Evolutionary conservation across 768 basidiomycete genomes (phyloP), one percentile per base, ranked within the genome.

Genomic region (Phaeotremella skinneri): DNA sequence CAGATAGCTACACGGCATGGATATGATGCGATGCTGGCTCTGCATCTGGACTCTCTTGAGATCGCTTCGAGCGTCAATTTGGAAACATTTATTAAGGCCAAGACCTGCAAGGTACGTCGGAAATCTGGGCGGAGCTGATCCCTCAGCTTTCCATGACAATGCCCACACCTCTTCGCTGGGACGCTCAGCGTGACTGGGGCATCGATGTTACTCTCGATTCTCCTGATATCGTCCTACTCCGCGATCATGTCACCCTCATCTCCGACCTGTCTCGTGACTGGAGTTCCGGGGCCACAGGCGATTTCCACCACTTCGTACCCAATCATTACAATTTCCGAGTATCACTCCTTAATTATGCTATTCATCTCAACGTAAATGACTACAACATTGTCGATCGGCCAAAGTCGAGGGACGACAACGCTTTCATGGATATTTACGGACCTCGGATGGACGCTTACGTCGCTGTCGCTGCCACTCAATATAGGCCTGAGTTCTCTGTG

Each of bases 341-440:
- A 49, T 81, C 85, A 56, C 76, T 97, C 58, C 81, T 85, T 71
- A 85, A 90, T 68, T 93, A 85, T 76, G 82, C 84, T 58, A 72
- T 94, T 50, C 87, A 88, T 66, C 73, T 89, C 25, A 93, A 90
- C 71, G 85, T 89, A 52, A 98, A 98, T 71, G 94, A 98, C 76
- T 91, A 91, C 70, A 98, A 98, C 71, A 90, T 98, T 71, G 89
- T 98, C 50, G 91, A 96, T 79, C 89, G 88, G 61, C 91, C 92
- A 2, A 78, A 86, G 31, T 79, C 85, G 56, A 79, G 78, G 56
- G 87, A 91, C n/a, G 88, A 91, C 66, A 97, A 98, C 73, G 93
- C 89, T n/a, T 76, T 96, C 57, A 75, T 96, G 30, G 85, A 81
- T 23, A 62, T 88, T 26, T 80, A 80, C 32, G 92, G 90, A 4